Conservation (phyloP, 2,329 filamentous ascomycete species). For the Fusarium beomiforme region DNA sequence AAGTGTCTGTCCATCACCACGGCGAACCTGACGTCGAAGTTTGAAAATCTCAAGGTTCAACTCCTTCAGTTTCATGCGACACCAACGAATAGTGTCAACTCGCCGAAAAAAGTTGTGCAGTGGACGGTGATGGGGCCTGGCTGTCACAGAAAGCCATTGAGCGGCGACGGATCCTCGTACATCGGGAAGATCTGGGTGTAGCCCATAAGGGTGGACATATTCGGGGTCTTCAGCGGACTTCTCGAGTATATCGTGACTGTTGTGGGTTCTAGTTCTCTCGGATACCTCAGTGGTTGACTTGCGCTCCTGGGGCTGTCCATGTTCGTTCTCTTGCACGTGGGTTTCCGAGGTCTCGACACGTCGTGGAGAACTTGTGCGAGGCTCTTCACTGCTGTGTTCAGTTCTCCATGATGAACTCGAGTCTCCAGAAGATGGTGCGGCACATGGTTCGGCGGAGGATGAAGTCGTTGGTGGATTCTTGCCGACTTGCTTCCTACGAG, state of each 20-base stretch:
- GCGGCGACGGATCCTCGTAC: constrained; percentile 67
- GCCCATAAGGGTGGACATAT: constrained; percentile 52
- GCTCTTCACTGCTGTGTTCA: constrained; percentile 16
- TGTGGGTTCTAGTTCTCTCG: not conserved
- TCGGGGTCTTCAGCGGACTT: constrained; percentile 44
- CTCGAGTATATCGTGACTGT: constrained; percentile 23
- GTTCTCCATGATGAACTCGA: constrained; percentile 26
- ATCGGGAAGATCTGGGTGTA: constrained; percentile 50
- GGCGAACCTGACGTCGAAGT: constrained; percentile 77
- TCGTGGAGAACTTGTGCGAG: not conserved
- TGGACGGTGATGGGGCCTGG: constrained; percentile 77
- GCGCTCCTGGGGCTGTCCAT: not conserved
- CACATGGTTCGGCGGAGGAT: constrained; percentile 18
- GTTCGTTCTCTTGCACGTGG: not conserved
- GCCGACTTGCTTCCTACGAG: constrained; percentile 65
- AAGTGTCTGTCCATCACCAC: constrained; percentile 73
- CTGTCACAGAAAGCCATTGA: constrained; percentile 77
- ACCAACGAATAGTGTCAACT: constrained; percentile 95
- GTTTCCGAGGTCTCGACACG: constrained; percentile 15
- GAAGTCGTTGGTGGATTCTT: not conserved
- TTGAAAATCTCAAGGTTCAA: constrained; percentile 61
- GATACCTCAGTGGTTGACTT: constrained; percentile 30
- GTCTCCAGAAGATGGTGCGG: constrained; percentile 15
- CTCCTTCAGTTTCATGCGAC: constrained; percentile 63
- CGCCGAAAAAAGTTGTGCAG: constrained; percentile 81